These are phyloP conservation scores for Claviceps fusiformis DNA, from an alignment of 2,329 filamentous ascomycete genomes.

Conservation along the genomic window DNA sequence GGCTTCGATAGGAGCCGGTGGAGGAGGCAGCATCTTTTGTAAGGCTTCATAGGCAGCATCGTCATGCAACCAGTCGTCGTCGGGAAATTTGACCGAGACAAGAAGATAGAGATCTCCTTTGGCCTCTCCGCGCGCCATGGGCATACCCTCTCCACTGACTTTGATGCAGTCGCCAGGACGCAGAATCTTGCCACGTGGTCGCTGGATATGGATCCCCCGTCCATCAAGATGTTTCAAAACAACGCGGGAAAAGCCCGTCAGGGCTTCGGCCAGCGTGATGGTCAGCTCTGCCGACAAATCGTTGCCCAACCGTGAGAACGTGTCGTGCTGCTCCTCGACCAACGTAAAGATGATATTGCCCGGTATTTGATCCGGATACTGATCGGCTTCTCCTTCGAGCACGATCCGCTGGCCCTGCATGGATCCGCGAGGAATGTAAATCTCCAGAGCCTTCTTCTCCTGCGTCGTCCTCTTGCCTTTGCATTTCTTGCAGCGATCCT, in stretches of 20 bases:
- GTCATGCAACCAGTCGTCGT: constrained; percentile 67
- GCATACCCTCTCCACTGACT: constrained; percentile 86
- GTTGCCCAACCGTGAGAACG: constrained; percentile 69
- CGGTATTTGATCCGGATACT: constrained; percentile 74
- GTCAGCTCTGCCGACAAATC: constrained; percentile 74
- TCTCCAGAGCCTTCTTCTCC: constrained; percentile 86
- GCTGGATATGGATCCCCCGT: constrained; percentile 69
- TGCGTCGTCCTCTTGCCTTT: constrained; percentile 80
- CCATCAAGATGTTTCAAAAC: constrained; percentile 90
- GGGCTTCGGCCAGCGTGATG: constrained; percentile 68
- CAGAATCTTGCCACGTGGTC: constrained; percentile 70
- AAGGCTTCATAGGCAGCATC: constrained; percentile 59
- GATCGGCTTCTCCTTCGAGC: constrained; percentile 86
- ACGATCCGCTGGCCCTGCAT: constrained; percentile 81
- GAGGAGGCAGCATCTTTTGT: constrained; percentile 60
- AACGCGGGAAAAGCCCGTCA: constrained; percentile 80
- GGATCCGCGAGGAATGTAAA: constrained; percentile 85
- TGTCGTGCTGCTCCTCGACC: constrained; percentile 65
- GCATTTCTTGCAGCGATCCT: constrained; percentile 98
- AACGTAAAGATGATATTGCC: constrained; percentile 90
- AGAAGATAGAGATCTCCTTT: constrained; percentile 81
- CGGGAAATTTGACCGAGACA: constrained; percentile 78
- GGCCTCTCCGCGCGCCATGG: constrained; percentile 67
- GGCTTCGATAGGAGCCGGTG: constrained; percentile 45
- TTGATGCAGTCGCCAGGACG: constrained; percentile 76